Percentiles rank a stretch among this genome's conserved stretches.
These are phyloP conservation scores for Monosporascus sp. DNA, from an alignment of 2,329 filamentous ascomycete genomes.

Conservation along the genomic window DNA sequence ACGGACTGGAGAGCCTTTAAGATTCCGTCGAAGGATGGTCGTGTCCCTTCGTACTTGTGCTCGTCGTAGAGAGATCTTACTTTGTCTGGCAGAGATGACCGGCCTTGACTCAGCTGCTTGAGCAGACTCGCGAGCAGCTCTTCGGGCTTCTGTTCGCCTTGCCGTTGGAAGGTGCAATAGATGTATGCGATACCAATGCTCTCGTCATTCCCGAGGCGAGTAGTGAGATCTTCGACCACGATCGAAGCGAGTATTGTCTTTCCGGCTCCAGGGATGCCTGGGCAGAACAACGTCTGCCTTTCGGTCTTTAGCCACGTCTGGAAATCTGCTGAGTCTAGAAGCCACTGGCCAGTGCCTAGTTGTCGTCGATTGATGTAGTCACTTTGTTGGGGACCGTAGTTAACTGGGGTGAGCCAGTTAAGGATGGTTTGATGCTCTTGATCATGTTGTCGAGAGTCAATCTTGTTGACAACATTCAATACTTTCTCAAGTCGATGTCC, in stretches of 20 bases:
- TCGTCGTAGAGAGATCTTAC: slow-evolving; percentile 22
- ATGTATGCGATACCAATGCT: slow-evolving; percentile 33
- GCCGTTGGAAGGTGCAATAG: slow-evolving; percentile 38
- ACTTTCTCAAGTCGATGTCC: too few relatives aligned
- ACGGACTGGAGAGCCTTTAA: slow-evolving; percentile 10
- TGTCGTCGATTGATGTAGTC: slow-evolving; percentile 33
- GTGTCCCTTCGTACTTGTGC: slow-evolving; percentile 11
- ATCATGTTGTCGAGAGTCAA: background rate
- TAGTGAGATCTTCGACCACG: slow-evolving; percentile 34
- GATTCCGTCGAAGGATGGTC: slow-evolving; percentile 18
- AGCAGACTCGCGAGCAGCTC: slow-evolving; percentile 30
- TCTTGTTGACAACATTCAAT: background rate
- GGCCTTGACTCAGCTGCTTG: slow-evolving; percentile 29
- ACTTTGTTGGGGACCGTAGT: slow-evolving; percentile 34
- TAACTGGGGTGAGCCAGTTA: slow-evolving; percentile 33
- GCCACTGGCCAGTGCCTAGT: slow-evolving; percentile 27
- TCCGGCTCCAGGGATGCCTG: too few relatives aligned
- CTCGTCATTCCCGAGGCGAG: slow-evolving; percentile 8
- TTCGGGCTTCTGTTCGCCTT: slow-evolving; percentile 31
- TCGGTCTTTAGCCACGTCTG: slow-evolving; percentile 4
- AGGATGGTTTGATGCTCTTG: slow-evolving; percentile 15
- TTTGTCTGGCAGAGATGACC: slow-evolving; percentile 13
- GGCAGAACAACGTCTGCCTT: slow-evolving; percentile 36
- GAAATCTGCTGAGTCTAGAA: slow-evolving; percentile 7
- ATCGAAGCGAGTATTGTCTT: slow-evolving; percentile 42